phyloP scores from a whole-genome alignment of 495 filamentous ascomycete species.

The Aspergillus egyptiacus region DNA sequence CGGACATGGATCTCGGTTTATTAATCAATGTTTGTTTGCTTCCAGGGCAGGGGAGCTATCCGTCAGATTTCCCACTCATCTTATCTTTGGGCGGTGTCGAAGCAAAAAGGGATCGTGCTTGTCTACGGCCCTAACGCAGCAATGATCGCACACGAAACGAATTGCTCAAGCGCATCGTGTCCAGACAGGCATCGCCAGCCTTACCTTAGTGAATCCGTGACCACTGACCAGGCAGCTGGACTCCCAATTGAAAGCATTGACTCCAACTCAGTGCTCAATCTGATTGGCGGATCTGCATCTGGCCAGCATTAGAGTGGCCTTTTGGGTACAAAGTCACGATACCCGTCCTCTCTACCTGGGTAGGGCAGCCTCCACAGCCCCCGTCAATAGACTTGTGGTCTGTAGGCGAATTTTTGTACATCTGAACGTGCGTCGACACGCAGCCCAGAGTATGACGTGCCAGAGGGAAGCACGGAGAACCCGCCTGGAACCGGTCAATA shows the following conservation, averaged over 20 bases:
- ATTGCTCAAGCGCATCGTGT: neutral
- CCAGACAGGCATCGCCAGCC: too few species aligned
- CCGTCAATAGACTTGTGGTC: conserved; percentile 4
- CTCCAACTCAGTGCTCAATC: conserved; percentile 7
- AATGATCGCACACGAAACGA: neutral
- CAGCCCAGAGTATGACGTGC: conserved; percentile 22
- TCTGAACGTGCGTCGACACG: conserved; percentile 5
- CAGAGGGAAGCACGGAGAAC: conserved; percentile 9
- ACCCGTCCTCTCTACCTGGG: too few species aligned
- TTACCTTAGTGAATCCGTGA: too few species aligned
- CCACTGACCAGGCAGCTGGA: conserved; percentile 13
- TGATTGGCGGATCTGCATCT: conserved; percentile 14
- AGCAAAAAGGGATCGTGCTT: neutral
- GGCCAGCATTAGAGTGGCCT: conserved; percentile 7
- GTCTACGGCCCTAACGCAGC: neutral
- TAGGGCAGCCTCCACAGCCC: neutral
- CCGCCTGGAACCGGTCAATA: conserved; percentile 10
- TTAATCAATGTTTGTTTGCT: conserved; percentile 8
- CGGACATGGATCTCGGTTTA: neutral
- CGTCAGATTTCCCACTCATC: neutral
- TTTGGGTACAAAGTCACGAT: conserved; percentile 12
- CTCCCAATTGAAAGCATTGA: conserved; percentile 4
- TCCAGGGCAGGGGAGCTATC: neutral
- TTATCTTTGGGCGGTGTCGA: neutral
- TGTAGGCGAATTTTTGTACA: conserved; percentile 10